phyloP scores from a whole-genome alignment of 1,139 yeast genomes.

The Geotrichum aggregatum region DNA sequence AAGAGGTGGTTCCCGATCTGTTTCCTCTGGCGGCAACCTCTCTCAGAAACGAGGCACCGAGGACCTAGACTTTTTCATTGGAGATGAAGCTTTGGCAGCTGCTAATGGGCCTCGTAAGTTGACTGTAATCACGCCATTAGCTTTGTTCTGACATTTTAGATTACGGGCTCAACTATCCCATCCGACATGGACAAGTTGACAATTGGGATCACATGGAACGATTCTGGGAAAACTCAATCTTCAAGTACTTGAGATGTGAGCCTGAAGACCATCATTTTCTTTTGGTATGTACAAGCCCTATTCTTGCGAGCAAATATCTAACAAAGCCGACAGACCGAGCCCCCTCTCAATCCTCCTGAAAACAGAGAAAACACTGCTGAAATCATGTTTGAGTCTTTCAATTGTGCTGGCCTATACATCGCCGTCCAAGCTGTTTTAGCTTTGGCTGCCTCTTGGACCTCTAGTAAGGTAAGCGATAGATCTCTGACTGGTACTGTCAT shows the following conservation, averaged over 20 bases:
- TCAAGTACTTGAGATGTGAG: slow-evolving; percentile 92
- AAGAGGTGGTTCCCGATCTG: slow-evolving; percentile 38
- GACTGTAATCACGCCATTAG: neutral
- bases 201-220: slow-evolving; percentile 99
- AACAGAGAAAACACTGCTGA: slow-evolving; percentile 98
- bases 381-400: slow-evolving; percentile 96
- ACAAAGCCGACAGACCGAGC: slow-evolving; percentile 57
- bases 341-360: slow-evolving; percentile 97
- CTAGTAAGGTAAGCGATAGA: slow-evolving; percentile 89
- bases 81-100: slow-evolving; percentile 89
- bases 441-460: slow-evolving; percentile 98
- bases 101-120: slow-evolving; percentile 65
- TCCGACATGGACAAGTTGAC: slow-evolving; percentile 95
- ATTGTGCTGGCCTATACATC: slow-evolving; percentile 95
- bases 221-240: slow-evolving; percentile 96
- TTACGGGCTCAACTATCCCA: slow-evolving; percentile 85
- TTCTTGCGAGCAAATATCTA: neutral
- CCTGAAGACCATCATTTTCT: slow-evolving; percentile 97
- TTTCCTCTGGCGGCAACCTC: slow-evolving; percentile 42
- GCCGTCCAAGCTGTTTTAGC: slow-evolving; percentile 99
- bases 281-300: slow-evolving; percentile 35
- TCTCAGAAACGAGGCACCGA: slow-evolving; percentile 84
- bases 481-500: slow-evolving; percentile 97
- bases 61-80: slow-evolving; percentile 91
- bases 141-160: slow-evolving; percentile 36